Percentiles rank a stretch among this genome's conserved stretches.
Conservation (phyloP, 108 stramenopile genomes). For the Craspedostauros australis region DNA sequence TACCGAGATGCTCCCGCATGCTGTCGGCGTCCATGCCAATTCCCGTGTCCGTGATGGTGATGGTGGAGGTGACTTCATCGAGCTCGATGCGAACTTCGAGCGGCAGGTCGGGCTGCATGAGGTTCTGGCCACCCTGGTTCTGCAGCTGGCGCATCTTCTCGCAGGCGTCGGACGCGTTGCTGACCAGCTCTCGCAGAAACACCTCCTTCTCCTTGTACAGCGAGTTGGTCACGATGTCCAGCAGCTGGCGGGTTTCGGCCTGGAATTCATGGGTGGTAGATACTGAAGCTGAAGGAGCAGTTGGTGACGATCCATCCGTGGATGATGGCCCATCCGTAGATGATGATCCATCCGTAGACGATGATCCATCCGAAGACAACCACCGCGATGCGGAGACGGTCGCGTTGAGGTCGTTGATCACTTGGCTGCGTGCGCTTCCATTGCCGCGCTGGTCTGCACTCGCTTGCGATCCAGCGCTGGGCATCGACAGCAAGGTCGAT, state of each 20-base stretch:
- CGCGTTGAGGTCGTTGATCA: no score
- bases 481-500: no score
- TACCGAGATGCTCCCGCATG: conserved; percentile 90
- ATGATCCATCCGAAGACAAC: no score
- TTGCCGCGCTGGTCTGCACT: no score
- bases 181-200: conserved; percentile 96
- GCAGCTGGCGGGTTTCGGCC: conserved; percentile 87
- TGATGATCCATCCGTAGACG: no score
- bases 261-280: no score
- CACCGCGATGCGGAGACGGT: no score
- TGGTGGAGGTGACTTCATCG: conserved; percentile 74
- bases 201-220: conserved; percentile 99
- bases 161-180: conserved; percentile 94
- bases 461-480: no score
- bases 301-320: no score
- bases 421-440: no score
- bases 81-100: conserved; percentile 82
- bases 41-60: conserved; percentile 95
- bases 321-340: no score
- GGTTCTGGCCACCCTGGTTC: conserved; percentile 8
- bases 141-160: conserved; percentile 95
- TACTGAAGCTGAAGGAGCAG: no score
- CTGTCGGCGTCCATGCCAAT: conserved; percentile 92
- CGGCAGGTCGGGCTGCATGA: conserved; percentile 42
- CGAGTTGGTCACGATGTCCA: conserved; percentile 94